Percentiles rank a stretch among this genome's conserved stretches.
Evolutionary conservation across 2,329 filamentous ascomycete genomes (phyloP).

Genomic region (Ceratocystiopsis sp.): DNA sequence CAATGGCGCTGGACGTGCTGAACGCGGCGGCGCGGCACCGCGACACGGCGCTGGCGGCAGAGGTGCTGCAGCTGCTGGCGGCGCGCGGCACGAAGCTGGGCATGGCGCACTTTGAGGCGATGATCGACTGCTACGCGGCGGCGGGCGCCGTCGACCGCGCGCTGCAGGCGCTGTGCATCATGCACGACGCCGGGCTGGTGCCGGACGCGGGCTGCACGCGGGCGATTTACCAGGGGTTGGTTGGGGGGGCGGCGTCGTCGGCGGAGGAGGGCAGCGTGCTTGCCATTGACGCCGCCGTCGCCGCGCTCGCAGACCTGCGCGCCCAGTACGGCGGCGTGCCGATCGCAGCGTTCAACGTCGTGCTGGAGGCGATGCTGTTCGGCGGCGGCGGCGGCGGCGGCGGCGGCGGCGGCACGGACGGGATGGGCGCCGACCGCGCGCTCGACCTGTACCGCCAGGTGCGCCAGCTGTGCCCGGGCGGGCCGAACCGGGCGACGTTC

Average conservation of each 20-base stretch:
- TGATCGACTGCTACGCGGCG: conserved; percentile 53
- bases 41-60: conserved; percentile 51
- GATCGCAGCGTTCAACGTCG: conserved; percentile 22
- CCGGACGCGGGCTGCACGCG: conserved; percentile 44
- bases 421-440: conserved; percentile 8
- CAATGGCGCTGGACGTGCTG: conserved; percentile 37
- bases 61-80: conserved; percentile 50
- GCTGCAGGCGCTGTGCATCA: conserved; percentile 54
- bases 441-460: conserved; percentile 22
- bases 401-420: neutral
- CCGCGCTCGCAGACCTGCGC: conserved; percentile 36
- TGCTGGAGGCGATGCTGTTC: conserved; percentile 20
- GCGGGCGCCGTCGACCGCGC: conserved; percentile 45
- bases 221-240: conserved; percentile 40
- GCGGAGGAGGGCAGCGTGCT: neutral
- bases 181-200: conserved; percentile 45
- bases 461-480: conserved; percentile 17
- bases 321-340: conserved; percentile 17
- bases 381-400: neutral
- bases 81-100: conserved; percentile 39
- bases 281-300: conserved; percentile 29
- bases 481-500: conserved; percentile 21
- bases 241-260: neutral
- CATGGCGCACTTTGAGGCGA: conserved; percentile 60
- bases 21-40: conserved; percentile 52